A percentile compares a stretch with the other conserved stretches of the same genome.
Conservation (phyloP, 2,329 filamentous ascomycete species). For the Phialophora expanda region DNA sequence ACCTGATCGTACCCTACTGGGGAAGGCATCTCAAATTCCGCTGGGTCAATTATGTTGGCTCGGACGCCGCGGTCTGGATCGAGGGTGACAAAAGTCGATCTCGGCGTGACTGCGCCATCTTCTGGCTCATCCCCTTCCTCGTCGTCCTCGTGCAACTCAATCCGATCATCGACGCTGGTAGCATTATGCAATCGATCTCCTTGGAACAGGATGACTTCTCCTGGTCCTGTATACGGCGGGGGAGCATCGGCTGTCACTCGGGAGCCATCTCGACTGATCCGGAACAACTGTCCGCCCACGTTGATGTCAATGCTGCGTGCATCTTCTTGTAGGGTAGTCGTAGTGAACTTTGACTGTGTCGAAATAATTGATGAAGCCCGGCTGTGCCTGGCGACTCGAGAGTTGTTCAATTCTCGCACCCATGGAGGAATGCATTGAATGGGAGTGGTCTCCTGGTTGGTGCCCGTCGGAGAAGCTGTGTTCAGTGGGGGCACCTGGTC, state of each 20-base stretch:
- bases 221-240: conserved; percentile 36
- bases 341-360: conserved; percentile 42
- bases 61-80: conserved; percentile 15
- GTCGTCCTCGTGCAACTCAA: conserved; percentile 11
- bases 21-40: conserved; percentile 27
- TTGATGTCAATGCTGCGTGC: conserved; percentile 43
- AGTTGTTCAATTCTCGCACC: conserved; percentile 35
- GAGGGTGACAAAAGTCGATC: conserved; percentile 19
- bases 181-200: conserved; percentile 2
- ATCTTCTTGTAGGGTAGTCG: conserved; percentile 40
- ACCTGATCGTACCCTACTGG: conserved; percentile 19
- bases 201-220: conserved; percentile 22
- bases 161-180: conserved; percentile 2
- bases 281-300: conserved; percentile 41
- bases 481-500: conserved; percentile 21
- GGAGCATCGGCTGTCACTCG: conserved; percentile 39
- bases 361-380: conserved; percentile 44
- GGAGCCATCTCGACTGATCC: conserved; percentile 45
- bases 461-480: background rate
- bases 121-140: conserved; percentile 9
- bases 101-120: conserved; percentile 26
- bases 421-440: conserved; percentile 28
- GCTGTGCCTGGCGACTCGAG: conserved; percentile 38
- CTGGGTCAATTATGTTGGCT: conserved; percentile 25
- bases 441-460: conserved; percentile 12